These are phyloP conservation scores for Corylus heterophylla DNA, from an alignment of 306 rosid genomes.

Conservation along the genomic window DNA sequence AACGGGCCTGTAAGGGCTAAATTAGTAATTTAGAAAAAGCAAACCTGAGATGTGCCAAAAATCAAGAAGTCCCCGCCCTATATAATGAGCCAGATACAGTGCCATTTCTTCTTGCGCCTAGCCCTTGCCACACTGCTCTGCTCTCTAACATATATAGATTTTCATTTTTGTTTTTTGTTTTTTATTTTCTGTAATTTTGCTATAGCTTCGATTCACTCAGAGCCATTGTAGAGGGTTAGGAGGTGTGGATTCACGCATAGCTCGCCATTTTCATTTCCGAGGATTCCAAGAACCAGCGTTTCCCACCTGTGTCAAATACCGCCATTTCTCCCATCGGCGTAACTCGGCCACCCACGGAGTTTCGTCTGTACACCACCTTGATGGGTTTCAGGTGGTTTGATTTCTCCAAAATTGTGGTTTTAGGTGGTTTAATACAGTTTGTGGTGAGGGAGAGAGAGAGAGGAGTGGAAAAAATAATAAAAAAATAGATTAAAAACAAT, in stretches of 20 bases:
- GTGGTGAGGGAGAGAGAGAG: too few relatives aligned
- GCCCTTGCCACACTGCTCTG: constrained; percentile 49
- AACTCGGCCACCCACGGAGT: too few relatives aligned
- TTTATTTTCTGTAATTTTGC: constrained; percentile 20
- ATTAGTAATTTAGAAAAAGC: too few relatives aligned
- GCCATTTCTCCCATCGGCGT: too few relatives aligned
- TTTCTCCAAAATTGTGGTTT: too few relatives aligned
- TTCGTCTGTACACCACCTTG: too few relatives aligned
- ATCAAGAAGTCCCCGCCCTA: neutral
- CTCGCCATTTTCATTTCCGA: neutral
- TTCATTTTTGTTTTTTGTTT: neutral
- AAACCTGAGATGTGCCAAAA: too few relatives aligned
- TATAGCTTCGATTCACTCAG: constrained; percentile 42
- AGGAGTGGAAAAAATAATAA: too few relatives aligned
- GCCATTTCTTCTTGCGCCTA: constrained; percentile 52
- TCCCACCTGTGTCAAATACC: constrained; percentile 55
- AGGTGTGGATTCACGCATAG: constrained; percentile 54
- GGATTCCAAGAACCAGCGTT: constrained; percentile 19
- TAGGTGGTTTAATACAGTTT: too few relatives aligned
- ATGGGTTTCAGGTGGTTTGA: too few relatives aligned
- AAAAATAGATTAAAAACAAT: too few relatives aligned
- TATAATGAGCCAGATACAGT: constrained; percentile 28
- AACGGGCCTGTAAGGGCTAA: too few relatives aligned
- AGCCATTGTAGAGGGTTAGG: constrained; percentile 63
- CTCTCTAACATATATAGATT: constrained; percentile 7